phyloP scores from a whole-genome alignment of 2,329 filamentous ascomycete genomes.

The Pestalotiopsis sp. region DNA sequence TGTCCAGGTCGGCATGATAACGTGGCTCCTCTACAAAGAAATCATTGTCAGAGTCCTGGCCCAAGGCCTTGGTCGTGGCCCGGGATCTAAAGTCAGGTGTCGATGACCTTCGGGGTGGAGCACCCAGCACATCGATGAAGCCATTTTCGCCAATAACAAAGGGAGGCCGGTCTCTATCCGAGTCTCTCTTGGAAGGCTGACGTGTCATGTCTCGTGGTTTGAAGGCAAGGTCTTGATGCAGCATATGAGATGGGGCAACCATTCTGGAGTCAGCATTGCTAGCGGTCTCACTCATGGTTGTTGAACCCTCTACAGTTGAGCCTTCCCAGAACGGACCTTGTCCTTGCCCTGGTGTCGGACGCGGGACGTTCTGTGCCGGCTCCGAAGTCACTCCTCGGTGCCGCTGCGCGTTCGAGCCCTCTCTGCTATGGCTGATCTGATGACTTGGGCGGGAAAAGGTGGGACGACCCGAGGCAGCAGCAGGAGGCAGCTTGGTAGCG shows the following conservation, averaged over 20 bases:
- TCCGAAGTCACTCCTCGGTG: conserved; percentile 24
- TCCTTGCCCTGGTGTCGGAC: conserved; percentile 20
- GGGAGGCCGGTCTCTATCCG: conserved; percentile 19
- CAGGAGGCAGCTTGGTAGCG: conserved; percentile 9
- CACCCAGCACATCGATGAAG: conserved; percentile 25
- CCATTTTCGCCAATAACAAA: conserved; percentile 29
- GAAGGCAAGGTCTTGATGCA: conserved; percentile 18
- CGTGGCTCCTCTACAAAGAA: conserved; percentile 11
- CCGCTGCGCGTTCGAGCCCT: conserved; percentile 23
- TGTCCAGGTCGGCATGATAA: conserved; percentile 11
- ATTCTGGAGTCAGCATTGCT: conserved; percentile 29
- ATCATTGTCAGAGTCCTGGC: conserved; percentile 8
- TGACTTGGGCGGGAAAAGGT: conserved; percentile 17
- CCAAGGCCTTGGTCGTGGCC: not conserved
- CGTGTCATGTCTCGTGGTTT: conserved; percentile 25
- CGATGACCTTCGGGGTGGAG: conserved; percentile 28
- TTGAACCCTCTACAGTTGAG: conserved; percentile 32
- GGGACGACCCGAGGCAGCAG: conserved; percentile 11
- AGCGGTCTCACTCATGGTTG: conserved; percentile 31
- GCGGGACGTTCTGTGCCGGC: conserved; percentile 20
- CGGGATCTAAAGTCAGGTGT: conserved; percentile 27
- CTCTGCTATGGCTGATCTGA: conserved; percentile 20
- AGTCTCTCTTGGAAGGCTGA: conserved; percentile 23
- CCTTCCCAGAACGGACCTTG: conserved; percentile 32
- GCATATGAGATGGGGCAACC: conserved; percentile 21